Conservation (phyloP, 2,329 filamentous ascomycete genomes). For the Botrytis medusae region DNA sequence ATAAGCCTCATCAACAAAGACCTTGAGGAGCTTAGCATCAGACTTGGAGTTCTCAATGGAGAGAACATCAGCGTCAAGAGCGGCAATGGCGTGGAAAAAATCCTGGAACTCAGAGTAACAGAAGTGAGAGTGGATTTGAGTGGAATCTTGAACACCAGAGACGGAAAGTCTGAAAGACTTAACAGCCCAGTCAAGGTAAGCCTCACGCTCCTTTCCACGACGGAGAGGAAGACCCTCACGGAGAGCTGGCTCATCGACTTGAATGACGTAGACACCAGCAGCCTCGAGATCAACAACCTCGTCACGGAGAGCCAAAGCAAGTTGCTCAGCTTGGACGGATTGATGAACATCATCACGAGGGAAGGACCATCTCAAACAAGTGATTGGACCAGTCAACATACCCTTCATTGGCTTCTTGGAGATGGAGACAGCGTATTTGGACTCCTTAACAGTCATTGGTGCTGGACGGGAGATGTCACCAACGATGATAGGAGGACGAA, state of each 20-base stretch:
- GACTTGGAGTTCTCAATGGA: slow-evolving; percentile 99
- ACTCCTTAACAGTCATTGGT: slow-evolving; percentile 99
- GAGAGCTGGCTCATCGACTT: slow-evolving; percentile 98
- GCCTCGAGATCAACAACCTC: slow-evolving; percentile 98
- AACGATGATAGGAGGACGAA: slow-evolving; percentile 96
- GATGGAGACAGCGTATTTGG: slow-evolving; percentile 94
- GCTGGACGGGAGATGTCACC: slow-evolving; percentile 96
- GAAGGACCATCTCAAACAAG: slow-evolving; percentile 99
- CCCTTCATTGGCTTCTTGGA: slow-evolving; percentile 99
- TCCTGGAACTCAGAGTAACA: slow-evolving; percentile 99
- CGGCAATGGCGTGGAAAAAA: slow-evolving; percentile 99
- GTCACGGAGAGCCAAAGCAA: slow-evolving; percentile 95
- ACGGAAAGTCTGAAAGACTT: slow-evolving; percentile 97
- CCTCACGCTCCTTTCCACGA: slow-evolving; percentile 88
- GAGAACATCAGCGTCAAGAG: slow-evolving; percentile 95
- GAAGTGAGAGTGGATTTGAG: slow-evolving; percentile 99
- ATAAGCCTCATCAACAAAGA: slow-evolving; percentile 97
- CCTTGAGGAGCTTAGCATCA: slow-evolving; percentile 97
- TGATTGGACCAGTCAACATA: slow-evolving; percentile 99
- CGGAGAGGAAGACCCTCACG: slow-evolving; percentile 99
- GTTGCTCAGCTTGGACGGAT: slow-evolving; percentile 97
- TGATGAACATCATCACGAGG: slow-evolving; percentile 99
- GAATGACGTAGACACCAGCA: slow-evolving; percentile 95
- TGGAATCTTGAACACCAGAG: slow-evolving; percentile 88
- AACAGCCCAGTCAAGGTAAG: slow-evolving; percentile 96